phyloP scores from a whole-genome alignment of 2,329 filamentous ascomycete species.

The Beauveria sp. region DNA sequence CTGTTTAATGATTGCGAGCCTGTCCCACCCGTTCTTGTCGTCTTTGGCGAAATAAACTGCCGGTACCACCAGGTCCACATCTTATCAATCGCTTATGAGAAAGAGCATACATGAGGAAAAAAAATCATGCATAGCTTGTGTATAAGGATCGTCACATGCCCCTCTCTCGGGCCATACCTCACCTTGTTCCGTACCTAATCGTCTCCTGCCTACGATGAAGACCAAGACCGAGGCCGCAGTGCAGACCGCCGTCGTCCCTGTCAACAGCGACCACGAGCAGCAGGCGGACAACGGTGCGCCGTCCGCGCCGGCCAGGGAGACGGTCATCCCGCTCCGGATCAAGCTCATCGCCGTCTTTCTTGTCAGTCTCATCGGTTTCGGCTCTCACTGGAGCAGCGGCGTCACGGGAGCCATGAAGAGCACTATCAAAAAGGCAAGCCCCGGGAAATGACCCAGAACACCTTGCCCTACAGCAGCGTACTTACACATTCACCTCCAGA shows the following conservation, averaged over 20 bases:
- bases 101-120: no score
- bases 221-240: neutral
- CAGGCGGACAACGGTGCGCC: neutral
- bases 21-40: no score
- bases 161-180: neutral
- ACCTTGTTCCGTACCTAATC: neutral
- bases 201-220: neutral
- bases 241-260: neutral
- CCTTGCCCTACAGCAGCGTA: neutral
- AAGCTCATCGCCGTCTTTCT: slow-evolving; percentile 36
- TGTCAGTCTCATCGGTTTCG: slow-evolving; percentile 49
- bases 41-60: no score
- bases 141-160: neutral
- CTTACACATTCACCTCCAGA: slow-evolving; percentile 16
- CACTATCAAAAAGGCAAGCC: slow-evolving; percentile 45
- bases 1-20: no score
- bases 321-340: slow-evolving; percentile 18
- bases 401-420: slow-evolving; percentile 54
- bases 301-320: neutral
- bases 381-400: slow-evolving; percentile 51
- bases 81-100: no score
- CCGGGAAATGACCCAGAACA: rapidly evolving
- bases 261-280: slow-evolving; percentile 1
- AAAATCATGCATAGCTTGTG: neutral
- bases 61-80: no score